Percentiles rank a stretch among this genome's conserved stretches.
Conservation (phyloP, 1,284 basidiomycete genomes). For the Trametes pubescens region DNA sequence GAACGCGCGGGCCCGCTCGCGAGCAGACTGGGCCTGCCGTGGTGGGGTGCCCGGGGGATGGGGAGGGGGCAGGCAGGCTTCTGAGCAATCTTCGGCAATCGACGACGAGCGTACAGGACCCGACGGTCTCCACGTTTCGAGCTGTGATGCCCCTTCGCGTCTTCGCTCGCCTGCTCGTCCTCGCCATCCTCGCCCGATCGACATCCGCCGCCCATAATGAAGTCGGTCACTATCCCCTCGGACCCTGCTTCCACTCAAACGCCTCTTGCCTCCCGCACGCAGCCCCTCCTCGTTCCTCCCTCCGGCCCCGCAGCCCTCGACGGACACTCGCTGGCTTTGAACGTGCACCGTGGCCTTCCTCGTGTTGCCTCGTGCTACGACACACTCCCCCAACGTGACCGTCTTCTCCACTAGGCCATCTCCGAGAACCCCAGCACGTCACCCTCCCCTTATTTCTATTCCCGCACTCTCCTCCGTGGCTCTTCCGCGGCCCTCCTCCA, state of each 20-base stretch:
- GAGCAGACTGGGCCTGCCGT: not conserved
- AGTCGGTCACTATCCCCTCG: slow-evolving; percentile 6
- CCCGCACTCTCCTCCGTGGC: slow-evolving; percentile 13
- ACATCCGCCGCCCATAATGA: slow-evolving; percentile 1
- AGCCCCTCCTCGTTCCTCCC: not conserved
- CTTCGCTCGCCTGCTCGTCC: not conserved
- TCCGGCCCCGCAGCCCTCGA: not conserved
- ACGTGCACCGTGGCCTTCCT: not conserved
- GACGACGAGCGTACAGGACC: slow-evolving; percentile 24
- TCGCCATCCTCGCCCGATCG: not conserved
- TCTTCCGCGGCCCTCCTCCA: slow-evolving; percentile 9
- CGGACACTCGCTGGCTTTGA: not conserved
- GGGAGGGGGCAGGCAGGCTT: not conserved
- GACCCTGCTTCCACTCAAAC: slow-evolving; percentile 2
- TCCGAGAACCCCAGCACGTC: slow-evolving; percentile 10
- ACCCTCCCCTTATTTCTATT: not conserved
- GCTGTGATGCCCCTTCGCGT: not conserved
- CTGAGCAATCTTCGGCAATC: slow-evolving; percentile 27
- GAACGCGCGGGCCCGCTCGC: not conserved
- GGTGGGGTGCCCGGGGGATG: not conserved
- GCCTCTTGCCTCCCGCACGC: not conserved
- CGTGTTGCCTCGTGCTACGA: slow-evolving; percentile 19
- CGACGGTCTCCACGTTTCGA: slow-evolving; percentile 28
- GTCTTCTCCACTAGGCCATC: slow-evolving; percentile 5
- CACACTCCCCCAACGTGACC: slow-evolving; percentile 19